A percentile compares a stretch with the other conserved stretches of the same genome.
These are phyloP conservation scores for Entomortierella beljakovae DNA, from an alignment of 192 early-diverging fungal species.

Conservation along the genomic window DNA sequence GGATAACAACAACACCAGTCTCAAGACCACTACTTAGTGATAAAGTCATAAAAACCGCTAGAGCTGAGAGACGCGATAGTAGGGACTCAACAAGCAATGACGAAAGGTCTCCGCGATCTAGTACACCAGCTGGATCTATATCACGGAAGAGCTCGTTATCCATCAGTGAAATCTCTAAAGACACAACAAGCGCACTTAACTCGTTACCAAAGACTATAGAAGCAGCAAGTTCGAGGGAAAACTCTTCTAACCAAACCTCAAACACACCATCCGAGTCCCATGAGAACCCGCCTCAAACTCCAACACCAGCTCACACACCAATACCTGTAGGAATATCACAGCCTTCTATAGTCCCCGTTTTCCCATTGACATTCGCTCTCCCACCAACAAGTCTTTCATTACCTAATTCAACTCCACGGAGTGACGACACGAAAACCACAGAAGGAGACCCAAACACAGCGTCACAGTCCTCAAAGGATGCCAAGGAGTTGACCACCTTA, in stretches of 20 bases:
- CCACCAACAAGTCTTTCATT: slow-evolving; percentile 13
- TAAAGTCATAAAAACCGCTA: slow-evolving; percentile 2
- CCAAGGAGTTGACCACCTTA: background rate
- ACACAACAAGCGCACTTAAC: background rate
- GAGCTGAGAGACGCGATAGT: slow-evolving; percentile 21
- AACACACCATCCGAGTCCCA: slow-evolving; percentile 3
- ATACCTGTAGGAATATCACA: slow-evolving; percentile 12
- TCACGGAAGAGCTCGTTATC: slow-evolving; percentile 40
- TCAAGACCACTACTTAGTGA: slow-evolving; percentile 23
- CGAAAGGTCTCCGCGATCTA: slow-evolving; percentile 11
- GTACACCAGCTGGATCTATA: background rate
- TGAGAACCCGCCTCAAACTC: slow-evolving; percentile 25
- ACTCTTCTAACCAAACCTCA: background rate
- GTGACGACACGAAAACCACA: background rate
- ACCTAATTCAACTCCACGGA: background rate
- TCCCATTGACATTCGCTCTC: background rate
- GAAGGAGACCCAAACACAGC: background rate
- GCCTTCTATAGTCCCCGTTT: background rate
- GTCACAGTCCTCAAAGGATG: background rate
- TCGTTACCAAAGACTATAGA: slow-evolving; percentile 1
- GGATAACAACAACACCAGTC: slow-evolving; percentile 39
- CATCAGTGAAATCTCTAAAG: slow-evolving; percentile 8
- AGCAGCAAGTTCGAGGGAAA: background rate
- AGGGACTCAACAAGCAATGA: slow-evolving; percentile 12
- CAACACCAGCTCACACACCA: slow-evolving; percentile 41